Conservation (phyloP, 768 basidiomycete species). For the Hydnum rufescens region DNA sequence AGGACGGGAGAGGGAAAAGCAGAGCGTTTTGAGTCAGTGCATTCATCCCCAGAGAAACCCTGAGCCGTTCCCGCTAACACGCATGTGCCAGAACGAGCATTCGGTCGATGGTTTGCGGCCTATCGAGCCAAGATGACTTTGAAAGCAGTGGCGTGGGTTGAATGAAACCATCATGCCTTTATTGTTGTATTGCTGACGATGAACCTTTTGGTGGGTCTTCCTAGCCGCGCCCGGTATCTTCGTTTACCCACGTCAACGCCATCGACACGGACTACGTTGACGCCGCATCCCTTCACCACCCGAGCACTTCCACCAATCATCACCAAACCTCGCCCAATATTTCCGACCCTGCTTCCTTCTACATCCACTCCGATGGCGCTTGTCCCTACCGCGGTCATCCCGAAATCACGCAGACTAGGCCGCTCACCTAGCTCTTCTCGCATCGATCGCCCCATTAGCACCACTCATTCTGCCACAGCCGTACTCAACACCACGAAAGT, state of each 20-base stretch:
- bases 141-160: conserved; percentile 66
- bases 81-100: conserved; percentile 25
- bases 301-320: too few species aligned
- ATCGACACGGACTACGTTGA: conserved; percentile 2
- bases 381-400: too few species aligned
- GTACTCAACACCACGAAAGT: too few species aligned
- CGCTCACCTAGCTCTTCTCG: too few species aligned
- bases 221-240: conserved; percentile 67
- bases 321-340: too few species aligned
- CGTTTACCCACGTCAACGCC: conserved; percentile 30
- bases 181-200: conserved; percentile 9
- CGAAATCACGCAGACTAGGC: too few species aligned
- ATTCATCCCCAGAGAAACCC: conserved; percentile 1
- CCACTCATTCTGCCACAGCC: too few species aligned
- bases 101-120: conserved; percentile 48
- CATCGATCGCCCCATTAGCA: too few species aligned
- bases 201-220: too few species aligned
- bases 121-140: conserved; percentile 51
- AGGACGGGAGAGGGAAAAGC: conserved; percentile 42
- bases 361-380: too few species aligned
- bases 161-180: conserved; percentile 2
- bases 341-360: too few species aligned
- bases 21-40: conserved; percentile 36
- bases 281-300: too few species aligned
- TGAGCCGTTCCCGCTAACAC: conserved; percentile 8